Evolutionary conservation across 306 rosid genomes (phyloP), one percentile per base, ranked within the genome.

Genomic region (Sicyos baderoa): DNA sequence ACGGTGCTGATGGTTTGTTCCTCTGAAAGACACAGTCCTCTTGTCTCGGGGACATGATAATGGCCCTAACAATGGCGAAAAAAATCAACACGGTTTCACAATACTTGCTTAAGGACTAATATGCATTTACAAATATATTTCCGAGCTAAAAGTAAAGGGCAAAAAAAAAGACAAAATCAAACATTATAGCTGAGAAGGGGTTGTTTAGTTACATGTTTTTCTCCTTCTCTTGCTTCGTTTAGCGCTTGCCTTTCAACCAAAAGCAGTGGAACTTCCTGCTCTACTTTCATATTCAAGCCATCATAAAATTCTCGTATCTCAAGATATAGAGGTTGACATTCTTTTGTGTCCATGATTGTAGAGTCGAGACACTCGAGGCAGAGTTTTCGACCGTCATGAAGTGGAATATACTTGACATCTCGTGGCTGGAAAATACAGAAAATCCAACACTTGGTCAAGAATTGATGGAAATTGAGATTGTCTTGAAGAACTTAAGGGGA

Each of bases 201-300:
- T 63, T 68, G 75, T 78, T 68, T 72, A 22, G 52, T 88, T 86
- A 93, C 99, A 82, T 90, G 82, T 84, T 80, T 90, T 75, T 94
- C 99, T 78, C 99, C 99, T 68, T 85, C 96, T 77, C 99, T 88
- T 18, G 99, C 99, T 85, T 94, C 99, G 55, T 94, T 94, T 60
- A 94, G 80, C 19, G 99, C 99, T 84, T 90, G 89, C 77, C 97
- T 85, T 86, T 94, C 97, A 42, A 94, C 99, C 88, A 94, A 80
- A 71, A 94, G 95, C 74, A 94, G 78, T 4, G 99, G 99, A 79
- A 94, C 80, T 76, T 90, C 86, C 83, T 94, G 99, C 49, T 90
- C 91, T 76, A 94, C 74, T 82, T 79, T 90, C 99, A 94, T 94
- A 72, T 90, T 77, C 64, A 94, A 73, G 77, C 91, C 74, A 76